Conservation (phyloP, 306 rosid genomes). For the Trifolium dubium region DNA sequence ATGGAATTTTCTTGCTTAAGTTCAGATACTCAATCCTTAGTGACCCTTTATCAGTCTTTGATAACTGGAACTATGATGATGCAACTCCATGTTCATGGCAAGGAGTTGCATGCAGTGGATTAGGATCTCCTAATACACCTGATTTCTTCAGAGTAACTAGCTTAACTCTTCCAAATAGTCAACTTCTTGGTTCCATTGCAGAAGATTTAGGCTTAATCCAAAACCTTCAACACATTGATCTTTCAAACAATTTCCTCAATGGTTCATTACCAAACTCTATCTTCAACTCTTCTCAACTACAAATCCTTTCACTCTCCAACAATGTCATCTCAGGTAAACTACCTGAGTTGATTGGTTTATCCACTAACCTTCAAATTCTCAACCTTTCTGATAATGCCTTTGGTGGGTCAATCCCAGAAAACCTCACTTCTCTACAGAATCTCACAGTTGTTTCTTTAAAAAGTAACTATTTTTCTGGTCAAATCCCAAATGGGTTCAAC, state of each 20-base stretch:
- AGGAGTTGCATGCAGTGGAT: conserved; percentile 75
- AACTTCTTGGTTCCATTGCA: conserved; percentile 80
- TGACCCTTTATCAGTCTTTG: conserved; percentile 73
- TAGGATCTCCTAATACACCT: conserved; percentile 48
- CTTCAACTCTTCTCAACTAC: conserved; percentile 80
- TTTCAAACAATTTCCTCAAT: conserved; percentile 81
- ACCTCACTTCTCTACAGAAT: conserved; percentile 56
- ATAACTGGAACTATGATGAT: conserved; percentile 72
- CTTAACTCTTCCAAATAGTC: conserved; percentile 64
- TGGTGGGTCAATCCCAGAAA: conserved; percentile 69
- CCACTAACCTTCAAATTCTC: conserved; percentile 63
- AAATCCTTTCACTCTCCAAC: conserved; percentile 70
- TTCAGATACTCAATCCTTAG: conserved; percentile 78
- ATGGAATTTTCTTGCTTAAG: conserved; percentile 69
- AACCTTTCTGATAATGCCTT: conserved; percentile 88
- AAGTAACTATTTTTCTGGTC: conserved; percentile 74
- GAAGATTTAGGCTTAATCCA: conserved; percentile 65
- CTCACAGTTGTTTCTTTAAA: conserved; percentile 67
- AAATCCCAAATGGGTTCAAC: conserved; percentile 58
- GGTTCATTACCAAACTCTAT: conserved; percentile 73
- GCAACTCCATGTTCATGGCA: conserved; percentile 84
- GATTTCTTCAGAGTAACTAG: conserved; percentile 70
- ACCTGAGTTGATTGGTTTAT: conserved; percentile 56
- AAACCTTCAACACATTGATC: conserved; percentile 77
- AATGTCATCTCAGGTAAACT: conserved; percentile 81